These are phyloP conservation scores for Pilaira anomala DNA, from an alignment of 192 early-diverging fungal species.

Conservation along the genomic window DNA sequence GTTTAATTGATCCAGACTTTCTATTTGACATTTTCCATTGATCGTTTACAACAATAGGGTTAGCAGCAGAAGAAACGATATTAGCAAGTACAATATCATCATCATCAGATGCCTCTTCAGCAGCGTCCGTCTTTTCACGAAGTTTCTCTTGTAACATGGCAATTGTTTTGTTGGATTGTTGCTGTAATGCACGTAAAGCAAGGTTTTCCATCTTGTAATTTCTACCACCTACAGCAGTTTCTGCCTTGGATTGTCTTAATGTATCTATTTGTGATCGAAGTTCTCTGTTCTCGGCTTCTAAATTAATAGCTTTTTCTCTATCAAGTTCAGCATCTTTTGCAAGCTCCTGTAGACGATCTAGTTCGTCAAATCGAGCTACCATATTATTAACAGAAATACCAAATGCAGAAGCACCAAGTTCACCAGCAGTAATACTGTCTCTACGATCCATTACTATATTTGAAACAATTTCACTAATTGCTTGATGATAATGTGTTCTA, in stretches of 20 bases:
- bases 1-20: not conserved
- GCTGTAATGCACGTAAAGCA: conserved; percentile 46
- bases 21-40: conserved; percentile 23
- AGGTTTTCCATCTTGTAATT: conserved; percentile 27
- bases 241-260: not conserved
- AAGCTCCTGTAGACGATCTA: conserved; percentile 66
- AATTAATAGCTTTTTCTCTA: conserved; percentile 54
- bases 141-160: conserved; percentile 67
- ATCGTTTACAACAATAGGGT: conserved; percentile 23
- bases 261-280: conserved; percentile 35
- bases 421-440: conserved; percentile 36
- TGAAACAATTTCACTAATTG: conserved; percentile 66
- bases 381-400: conserved; percentile 69
- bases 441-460: conserved; percentile 76
- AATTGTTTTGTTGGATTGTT: conserved; percentile 71
- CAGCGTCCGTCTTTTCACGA: conserved; percentile 42
- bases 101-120: not conserved
- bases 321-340: conserved; percentile 61
- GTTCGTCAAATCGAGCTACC: conserved; percentile 71
- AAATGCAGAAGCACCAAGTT: conserved; percentile 53
- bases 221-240: not conserved
- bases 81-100: not conserved
- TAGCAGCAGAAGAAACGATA: not conserved
- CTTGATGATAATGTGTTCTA: conserved; percentile 70
- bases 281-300: conserved; percentile 60